Conservation (phyloP, 306 rosid species). For the Dryas alaskensis region DNA sequence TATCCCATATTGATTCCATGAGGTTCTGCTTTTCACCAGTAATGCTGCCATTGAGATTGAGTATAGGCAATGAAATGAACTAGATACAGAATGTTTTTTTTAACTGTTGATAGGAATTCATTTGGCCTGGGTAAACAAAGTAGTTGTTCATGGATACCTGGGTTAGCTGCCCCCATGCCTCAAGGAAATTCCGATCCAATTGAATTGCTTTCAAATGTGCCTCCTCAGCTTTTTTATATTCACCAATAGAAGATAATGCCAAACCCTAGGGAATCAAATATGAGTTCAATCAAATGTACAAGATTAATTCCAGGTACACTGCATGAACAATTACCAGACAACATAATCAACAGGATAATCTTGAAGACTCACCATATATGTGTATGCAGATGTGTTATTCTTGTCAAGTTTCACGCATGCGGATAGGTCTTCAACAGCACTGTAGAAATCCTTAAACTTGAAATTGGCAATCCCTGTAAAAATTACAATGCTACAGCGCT, state of each 20-base stretch:
- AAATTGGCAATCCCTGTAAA: constrained; percentile 73
- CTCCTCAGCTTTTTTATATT: constrained; percentile 76
- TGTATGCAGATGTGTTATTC: constrained; percentile 71
- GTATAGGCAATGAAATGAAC: constrained; percentile 1
- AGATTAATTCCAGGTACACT: constrained; percentile 14
- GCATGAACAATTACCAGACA: constrained; percentile 24
- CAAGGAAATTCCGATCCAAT: constrained; percentile 67
- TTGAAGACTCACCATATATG: constrained; percentile 65
- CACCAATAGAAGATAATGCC: constrained; percentile 77
- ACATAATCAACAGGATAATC: constrained; percentile 19
- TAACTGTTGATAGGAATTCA: not conserved
- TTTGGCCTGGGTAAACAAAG: constrained; percentile 17
- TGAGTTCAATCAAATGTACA: constrained; percentile 24
- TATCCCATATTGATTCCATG: not conserved
- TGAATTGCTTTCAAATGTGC: constrained; percentile 75
- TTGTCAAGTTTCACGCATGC: constrained; percentile 66
- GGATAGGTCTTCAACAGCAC: constrained; percentile 73
- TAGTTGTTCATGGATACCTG: constrained; percentile 49
- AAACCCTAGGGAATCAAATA: constrained; percentile 57
- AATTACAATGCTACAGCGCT: constrained; percentile 5
- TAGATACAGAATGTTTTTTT: not conserved
- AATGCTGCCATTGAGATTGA: constrained; percentile 7
- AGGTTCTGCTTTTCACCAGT: constrained; percentile 3
- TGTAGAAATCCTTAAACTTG: constrained; percentile 76
- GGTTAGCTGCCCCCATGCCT: constrained; percentile 83